phyloP scores from a whole-genome alignment of 2,329 filamentous ascomycete species.

The Corinectria fuckeliana region DNA sequence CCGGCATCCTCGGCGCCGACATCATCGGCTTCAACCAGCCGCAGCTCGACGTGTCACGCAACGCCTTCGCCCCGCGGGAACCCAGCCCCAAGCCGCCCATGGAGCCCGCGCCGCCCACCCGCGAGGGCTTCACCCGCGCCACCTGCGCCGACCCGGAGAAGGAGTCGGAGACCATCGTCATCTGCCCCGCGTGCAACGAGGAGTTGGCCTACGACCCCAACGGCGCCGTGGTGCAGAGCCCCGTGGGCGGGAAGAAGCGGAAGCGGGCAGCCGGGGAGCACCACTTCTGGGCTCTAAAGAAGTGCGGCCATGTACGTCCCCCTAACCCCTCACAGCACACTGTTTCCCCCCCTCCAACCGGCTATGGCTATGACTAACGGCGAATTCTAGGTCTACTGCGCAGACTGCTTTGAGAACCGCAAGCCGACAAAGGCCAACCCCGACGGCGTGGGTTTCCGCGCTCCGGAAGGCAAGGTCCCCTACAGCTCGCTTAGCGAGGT shows the following conservation, averaged over 20 bases:
- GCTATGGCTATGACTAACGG: slow-evolving; percentile 6
- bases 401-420: slow-evolving; percentile 65
- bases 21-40: slow-evolving; percentile 31
- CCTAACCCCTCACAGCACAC: too few relatives aligned
- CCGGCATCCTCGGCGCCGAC: slow-evolving; percentile 34
- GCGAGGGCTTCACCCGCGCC: slow-evolving; percentile 80
- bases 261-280: slow-evolving; percentile 68
- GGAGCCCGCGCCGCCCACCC: slow-evolving; percentile 68
- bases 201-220: slow-evolving; percentile 79
- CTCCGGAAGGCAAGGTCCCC: slow-evolving; percentile 38
- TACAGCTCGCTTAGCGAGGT: slow-evolving; percentile 43
- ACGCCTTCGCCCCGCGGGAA: slow-evolving; percentile 42
- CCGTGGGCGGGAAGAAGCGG: slow-evolving; percentile 43
- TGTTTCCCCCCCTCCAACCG: not conserved
- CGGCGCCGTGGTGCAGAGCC: slow-evolving; percentile 36
- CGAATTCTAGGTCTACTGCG: slow-evolving; percentile 64
- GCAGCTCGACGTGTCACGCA: slow-evolving; percentile 35
- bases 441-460: slow-evolving; percentile 48
- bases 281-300: slow-evolving; percentile 91
- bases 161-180: slow-evolving; percentile 71
- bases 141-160: slow-evolving; percentile 50
- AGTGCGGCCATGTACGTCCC: slow-evolving; percentile 84
- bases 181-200: slow-evolving; percentile 86
- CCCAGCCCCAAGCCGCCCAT: slow-evolving; percentile 56
- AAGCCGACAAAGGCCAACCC: slow-evolving; percentile 46